Conservation (phyloP, 2,329 filamentous ascomycete genomes). For the Exophiala phaeomuriformis region DNA sequence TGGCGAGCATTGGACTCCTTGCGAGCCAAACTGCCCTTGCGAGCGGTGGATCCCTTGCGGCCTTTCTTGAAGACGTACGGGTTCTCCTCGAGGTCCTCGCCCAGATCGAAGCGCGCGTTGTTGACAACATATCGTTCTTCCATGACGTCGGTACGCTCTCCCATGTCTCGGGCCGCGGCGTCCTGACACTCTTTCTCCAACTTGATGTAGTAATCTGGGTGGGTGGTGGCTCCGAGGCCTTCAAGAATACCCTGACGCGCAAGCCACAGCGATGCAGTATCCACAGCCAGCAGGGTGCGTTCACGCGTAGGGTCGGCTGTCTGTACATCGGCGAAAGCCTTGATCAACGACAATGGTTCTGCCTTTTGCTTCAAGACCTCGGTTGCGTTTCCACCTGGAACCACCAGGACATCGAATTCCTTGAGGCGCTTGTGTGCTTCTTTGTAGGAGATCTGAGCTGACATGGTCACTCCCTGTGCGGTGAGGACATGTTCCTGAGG, state of each 20-base stretch:
- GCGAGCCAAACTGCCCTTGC: constrained; percentile 79
- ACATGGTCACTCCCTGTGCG: constrained; percentile 60
- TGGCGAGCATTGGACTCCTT: constrained; percentile 66
- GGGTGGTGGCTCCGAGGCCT: constrained; percentile 73
- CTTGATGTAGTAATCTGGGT: constrained; percentile 70
- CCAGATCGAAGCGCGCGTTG: constrained; percentile 78
- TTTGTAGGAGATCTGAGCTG: constrained; percentile 68
- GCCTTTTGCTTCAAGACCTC: constrained; percentile 53
- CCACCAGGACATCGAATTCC: constrained; percentile 71
- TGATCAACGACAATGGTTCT: constrained; percentile 65
- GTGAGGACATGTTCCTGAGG: constrained; percentile 43
- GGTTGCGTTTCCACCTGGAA: constrained; percentile 61
- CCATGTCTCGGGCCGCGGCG: constrained; percentile 59
- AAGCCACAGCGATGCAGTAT: constrained; percentile 70
- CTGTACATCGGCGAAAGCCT: constrained; percentile 70
- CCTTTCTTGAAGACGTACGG: constrained; percentile 70
- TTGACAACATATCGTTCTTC: constrained; percentile 82
- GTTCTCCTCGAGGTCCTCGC: constrained; percentile 71
- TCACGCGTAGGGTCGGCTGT: constrained; percentile 71
- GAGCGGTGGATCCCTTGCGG: constrained; percentile 54
- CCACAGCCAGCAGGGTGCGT: constrained; percentile 72
- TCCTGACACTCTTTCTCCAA: constrained; percentile 77
- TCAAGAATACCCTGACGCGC: constrained; percentile 69
- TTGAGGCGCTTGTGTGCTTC: constrained; percentile 66
- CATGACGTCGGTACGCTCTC: constrained; percentile 73